A percentile compares a stretch with the other conserved stretches of the same genome.
Conservation (phyloP, 495 filamentous ascomycete species). For the Trypethelium eluteriae region DNA sequence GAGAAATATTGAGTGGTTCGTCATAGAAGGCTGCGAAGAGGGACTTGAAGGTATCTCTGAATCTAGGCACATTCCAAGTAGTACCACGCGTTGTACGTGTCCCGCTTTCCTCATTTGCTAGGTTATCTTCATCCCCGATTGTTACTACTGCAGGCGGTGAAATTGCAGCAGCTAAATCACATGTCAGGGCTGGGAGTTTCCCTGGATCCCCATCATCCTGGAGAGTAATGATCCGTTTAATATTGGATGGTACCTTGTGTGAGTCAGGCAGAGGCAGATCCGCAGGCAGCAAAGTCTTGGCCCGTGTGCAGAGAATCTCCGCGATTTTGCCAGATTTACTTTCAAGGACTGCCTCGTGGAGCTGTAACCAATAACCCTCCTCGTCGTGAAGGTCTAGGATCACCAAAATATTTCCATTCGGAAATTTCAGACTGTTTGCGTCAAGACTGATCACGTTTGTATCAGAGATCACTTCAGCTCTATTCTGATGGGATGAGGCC, state of each 20-base stretch:
- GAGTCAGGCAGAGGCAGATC: neutral
- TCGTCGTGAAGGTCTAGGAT: neutral
- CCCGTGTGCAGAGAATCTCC: neutral
- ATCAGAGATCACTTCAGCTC: no score
- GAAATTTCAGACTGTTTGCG: neutral
- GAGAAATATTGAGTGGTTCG: neutral
- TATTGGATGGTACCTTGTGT: neutral
- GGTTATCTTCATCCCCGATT: neutral
- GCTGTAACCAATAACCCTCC: neutral
- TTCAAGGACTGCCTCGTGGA: neutral
- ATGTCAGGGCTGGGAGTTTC: neutral
- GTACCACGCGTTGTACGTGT: neutral
- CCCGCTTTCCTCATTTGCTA: neutral
- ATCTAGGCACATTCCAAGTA: neutral
- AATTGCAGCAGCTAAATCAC: neutral
- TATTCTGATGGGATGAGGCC: neutral
- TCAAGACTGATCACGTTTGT: neutral
- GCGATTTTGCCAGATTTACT: neutral
- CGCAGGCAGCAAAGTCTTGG: neutral
- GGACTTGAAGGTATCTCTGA: neutral
- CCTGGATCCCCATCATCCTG: neutral
- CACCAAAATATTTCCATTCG: neutral
- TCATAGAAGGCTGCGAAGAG: constrained; percentile 3
- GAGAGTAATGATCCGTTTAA: neutral
- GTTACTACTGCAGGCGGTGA: neutral